A percentile compares a stretch with the other conserved stretches of the same genome.
These are phyloP conservation scores for Aquilaria agallochum DNA, from an alignment of 441 rosid genomes.

Conservation along the genomic window DNA sequence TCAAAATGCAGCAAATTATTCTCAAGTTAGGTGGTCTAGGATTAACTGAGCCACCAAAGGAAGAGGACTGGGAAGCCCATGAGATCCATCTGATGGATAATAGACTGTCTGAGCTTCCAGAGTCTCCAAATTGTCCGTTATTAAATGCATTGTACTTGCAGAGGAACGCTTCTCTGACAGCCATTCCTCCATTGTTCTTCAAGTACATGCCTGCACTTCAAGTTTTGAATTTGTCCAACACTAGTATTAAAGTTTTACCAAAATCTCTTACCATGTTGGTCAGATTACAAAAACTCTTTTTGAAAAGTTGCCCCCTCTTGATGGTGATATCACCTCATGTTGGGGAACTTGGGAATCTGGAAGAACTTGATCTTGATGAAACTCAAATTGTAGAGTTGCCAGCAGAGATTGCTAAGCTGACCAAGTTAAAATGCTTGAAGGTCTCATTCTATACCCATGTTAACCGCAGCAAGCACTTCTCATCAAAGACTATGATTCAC, in stretches of 20 bases:
- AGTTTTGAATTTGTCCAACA: slow-evolving; percentile 17
- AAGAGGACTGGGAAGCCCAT: slow-evolving; percentile 7
- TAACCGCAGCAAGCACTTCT: background rate
- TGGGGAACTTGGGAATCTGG: slow-evolving; percentile 17
- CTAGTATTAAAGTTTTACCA: slow-evolving; percentile 12
- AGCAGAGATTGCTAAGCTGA: background rate
- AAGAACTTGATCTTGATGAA: slow-evolving; percentile 25
- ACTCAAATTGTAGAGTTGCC: slow-evolving; percentile 15
- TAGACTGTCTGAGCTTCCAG: background rate
- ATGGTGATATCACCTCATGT: slow-evolving; percentile 12
- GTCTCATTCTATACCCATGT: slow-evolving; percentile 11
- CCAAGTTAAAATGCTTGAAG: slow-evolving; percentile 6
- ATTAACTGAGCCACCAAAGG: background rate
- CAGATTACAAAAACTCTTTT: slow-evolving; percentile 5
- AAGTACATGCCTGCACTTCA: slow-evolving; percentile 9
- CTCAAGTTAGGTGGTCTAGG: no score
- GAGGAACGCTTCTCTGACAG: slow-evolving; percentile 6
- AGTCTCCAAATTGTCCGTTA: slow-evolving; percentile 1
- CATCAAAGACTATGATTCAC: background rate
- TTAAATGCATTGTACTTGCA: slow-evolving; percentile 9
- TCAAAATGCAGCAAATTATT: background rate
- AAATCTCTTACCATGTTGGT: slow-evolving; percentile 12
- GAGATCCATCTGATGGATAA: slow-evolving; percentile 17
- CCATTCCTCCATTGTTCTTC: slow-evolving; percentile 13
- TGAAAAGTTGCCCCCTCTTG: slow-evolving; percentile 10